Percentiles rank a stretch among this genome's conserved stretches.
These are phyloP conservation scores for Mycena indigotica DNA, from an alignment of 768 basidiomycete genomes.

Conservation along the genomic window DNA sequence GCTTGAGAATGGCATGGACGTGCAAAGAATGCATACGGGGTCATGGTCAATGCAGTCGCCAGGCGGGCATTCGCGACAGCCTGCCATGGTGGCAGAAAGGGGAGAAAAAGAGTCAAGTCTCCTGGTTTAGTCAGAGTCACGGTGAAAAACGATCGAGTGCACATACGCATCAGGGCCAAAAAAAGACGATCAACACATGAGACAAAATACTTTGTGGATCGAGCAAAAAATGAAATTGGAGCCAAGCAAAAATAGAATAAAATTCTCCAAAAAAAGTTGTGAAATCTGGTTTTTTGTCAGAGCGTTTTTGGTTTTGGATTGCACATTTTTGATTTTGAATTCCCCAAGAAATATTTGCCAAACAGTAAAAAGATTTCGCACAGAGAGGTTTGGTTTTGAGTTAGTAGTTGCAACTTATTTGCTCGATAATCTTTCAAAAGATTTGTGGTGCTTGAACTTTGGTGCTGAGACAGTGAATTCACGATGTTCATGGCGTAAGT, in stretches of 20 bases:
- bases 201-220: not conserved
- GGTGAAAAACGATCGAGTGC: not conserved
- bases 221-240: not conserved
- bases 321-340: not conserved
- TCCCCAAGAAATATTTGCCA: not conserved
- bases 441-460: no score
- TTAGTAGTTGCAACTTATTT: no score
- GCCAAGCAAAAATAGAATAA: not conserved
- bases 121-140: not conserved
- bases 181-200: not conserved
- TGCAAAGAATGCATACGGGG: not conserved
- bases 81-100: not conserved
- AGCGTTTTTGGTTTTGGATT: not conserved
- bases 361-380: not conserved
- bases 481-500: not conserved
- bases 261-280: not conserved
- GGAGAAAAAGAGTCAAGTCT: not conserved
- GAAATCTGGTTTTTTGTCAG: not conserved
- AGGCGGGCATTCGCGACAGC: not conserved
- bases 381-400: not conserved
- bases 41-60: not conserved
- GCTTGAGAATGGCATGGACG: not conserved
- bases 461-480: not conserved
- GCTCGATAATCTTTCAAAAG: no score
- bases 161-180: not conserved